Conservation (phyloP, 2,329 filamentous ascomycete species). For the Keithomyces neogunnii region DNA sequence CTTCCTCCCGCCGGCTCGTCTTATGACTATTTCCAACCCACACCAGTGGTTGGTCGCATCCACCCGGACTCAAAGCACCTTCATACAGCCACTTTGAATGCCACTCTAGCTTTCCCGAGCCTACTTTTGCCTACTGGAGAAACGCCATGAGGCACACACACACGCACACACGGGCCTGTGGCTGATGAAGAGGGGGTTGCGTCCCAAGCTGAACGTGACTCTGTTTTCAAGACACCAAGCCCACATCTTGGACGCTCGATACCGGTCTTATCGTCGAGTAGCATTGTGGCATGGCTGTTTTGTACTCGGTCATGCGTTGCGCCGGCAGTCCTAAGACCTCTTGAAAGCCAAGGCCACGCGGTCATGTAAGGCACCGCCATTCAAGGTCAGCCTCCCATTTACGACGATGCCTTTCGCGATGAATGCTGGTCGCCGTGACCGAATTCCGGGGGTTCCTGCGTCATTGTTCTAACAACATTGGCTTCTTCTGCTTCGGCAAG, state of each 20-base stretch:
- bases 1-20: slow-evolving; percentile 9
- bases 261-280: slow-evolving; percentile 16
- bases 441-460: slow-evolving; percentile 4
- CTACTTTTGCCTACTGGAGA: slow-evolving; percentile 9
- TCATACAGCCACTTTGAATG: background rate
- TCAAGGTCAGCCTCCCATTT: slow-evolving; percentile 10
- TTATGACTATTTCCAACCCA: slow-evolving; percentile 7
- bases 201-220: slow-evolving; percentile 27
- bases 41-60: background rate
- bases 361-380: slow-evolving; percentile 19
- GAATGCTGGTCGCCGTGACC: slow-evolving; percentile 1
- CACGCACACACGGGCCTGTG: background rate
- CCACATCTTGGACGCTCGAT: slow-evolving; percentile 16
- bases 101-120: background rate
- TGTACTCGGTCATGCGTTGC: slow-evolving; percentile 17
- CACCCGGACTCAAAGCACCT: background rate
- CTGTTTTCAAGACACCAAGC: slow-evolving; percentile 26
- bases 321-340: slow-evolving; percentile 7
- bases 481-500: background rate
- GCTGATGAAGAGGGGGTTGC: slow-evolving; percentile 12
- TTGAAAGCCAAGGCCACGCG: slow-evolving; percentile 16
- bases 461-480: background rate
- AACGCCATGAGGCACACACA: background rate
- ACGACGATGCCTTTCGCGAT: slow-evolving; percentile 1
- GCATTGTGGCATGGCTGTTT: slow-evolving; percentile 19